These are phyloP conservation scores for Fusarium longipes DNA, from an alignment of 2,329 filamentous ascomycete species.

Conservation along the genomic window DNA sequence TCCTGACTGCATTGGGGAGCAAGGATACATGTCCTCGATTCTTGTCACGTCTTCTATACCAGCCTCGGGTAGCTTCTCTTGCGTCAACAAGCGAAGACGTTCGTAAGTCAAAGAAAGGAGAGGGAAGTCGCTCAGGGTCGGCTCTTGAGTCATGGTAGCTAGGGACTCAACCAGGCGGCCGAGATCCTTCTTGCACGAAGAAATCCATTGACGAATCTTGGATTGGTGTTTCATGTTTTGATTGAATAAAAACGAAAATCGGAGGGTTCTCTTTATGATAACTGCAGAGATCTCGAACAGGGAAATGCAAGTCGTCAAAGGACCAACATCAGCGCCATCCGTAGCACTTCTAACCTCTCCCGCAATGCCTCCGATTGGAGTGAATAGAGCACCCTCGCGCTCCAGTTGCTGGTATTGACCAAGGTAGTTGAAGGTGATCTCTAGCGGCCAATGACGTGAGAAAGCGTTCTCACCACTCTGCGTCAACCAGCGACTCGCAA, in stretches of 20 bases:
- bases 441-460: slow-evolving; percentile 39
- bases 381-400: slow-evolving; percentile 43
- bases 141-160: slow-evolving; percentile 5
- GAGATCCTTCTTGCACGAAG: slow-evolving; percentile 23
- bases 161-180: slow-evolving; percentile 5
- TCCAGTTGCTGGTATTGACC: slow-evolving; percentile 49
- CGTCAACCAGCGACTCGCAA: slow-evolving; percentile 37
- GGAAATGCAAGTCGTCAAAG: slow-evolving; percentile 50
- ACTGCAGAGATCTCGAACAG: slow-evolving; percentile 61
- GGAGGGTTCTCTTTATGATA: slow-evolving; percentile 57
- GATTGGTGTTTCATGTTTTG: slow-evolving; percentile 54
- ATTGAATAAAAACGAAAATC: slow-evolving; percentile 59
- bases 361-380: slow-evolving; percentile 20
- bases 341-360: slow-evolving; percentile 30
- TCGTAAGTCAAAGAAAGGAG: slow-evolving; percentile 34
- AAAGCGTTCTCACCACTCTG: slow-evolving; percentile 9
- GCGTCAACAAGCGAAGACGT: slow-evolving; percentile 16
- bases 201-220: slow-evolving; percentile 48
- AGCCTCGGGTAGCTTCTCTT: slow-evolving; percentile 30
- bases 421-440: slow-evolving; percentile 46
- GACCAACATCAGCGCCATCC: slow-evolving; percentile 28
- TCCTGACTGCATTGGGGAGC: slow-evolving; percentile 53
- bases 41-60: not conserved
- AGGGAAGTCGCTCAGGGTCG: slow-evolving; percentile 35
- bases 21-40: slow-evolving; percentile 52